Percentiles rank a stretch among this genome's conserved stretches.
Conservation (phyloP, 1,284 basidiomycete species). For the Laetiporus sulphureus region DNA sequence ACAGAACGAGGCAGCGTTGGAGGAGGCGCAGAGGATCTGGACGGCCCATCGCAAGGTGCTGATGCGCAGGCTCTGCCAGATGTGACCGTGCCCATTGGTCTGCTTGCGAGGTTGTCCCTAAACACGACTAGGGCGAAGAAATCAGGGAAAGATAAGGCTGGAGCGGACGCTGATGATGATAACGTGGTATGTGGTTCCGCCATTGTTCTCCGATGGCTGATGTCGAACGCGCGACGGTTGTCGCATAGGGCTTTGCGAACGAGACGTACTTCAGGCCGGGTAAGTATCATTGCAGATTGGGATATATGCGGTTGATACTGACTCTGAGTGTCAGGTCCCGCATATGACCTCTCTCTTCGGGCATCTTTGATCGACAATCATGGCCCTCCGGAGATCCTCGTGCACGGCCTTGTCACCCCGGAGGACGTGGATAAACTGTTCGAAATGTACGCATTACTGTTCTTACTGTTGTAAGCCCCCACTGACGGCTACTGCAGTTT, state of each 20-base stretch:
- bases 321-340: constrained; percentile 48
- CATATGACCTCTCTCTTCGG: constrained; percentile 59
- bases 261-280: constrained; percentile 79
- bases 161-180: constrained; percentile 44
- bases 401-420: constrained; percentile 73
- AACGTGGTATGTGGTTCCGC: constrained; percentile 51
- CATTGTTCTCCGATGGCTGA: neutral
- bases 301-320: neutral
- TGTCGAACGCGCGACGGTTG: neutral
- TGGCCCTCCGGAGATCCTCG: constrained; percentile 76
- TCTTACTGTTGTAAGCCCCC: neutral
- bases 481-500: constrained; percentile 36
- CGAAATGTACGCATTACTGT: constrained; percentile 59
- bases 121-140: constrained; percentile 36
- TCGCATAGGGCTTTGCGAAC: constrained; percentile 60
- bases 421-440: constrained; percentile 81
- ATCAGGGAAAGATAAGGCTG: constrained; percentile 31
- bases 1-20: constrained; percentile 23
- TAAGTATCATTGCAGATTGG: constrained; percentile 22
- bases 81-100: constrained; percentile 61
- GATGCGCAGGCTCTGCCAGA: constrained; percentile 52
- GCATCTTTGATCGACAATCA: constrained; percentile 74
- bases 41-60: constrained; percentile 31
- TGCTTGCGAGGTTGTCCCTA: constrained; percentile 66
- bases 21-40: constrained; percentile 19